Evolutionary conservation across 1,139 yeast genomes (phyloP).

Genomic region (Nakaseomyces uthaithaninus): DNA sequence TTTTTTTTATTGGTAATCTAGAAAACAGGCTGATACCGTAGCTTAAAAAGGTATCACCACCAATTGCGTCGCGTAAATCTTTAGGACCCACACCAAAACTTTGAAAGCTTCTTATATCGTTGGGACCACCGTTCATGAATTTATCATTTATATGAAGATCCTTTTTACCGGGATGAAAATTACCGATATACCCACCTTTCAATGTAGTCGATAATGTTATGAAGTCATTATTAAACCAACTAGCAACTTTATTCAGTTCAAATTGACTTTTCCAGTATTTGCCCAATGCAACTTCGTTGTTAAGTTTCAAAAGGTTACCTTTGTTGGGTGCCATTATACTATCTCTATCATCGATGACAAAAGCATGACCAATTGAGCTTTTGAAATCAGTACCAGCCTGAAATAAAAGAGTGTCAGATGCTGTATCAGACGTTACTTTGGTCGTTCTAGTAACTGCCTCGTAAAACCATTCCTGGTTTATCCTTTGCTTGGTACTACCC

Average conservation of each 20-base stretch:
- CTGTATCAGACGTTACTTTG: slow-evolving; percentile 33
- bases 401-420: slow-evolving; percentile 31
- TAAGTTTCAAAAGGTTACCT: slow-evolving; percentile 49
- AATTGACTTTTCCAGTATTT: slow-evolving; percentile 31
- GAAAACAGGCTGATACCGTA: slow-evolving; percentile 65
- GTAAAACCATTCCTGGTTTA: slow-evolving; percentile 51
- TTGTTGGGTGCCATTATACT: slow-evolving; percentile 45
- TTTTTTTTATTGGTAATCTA: slow-evolving; percentile 49
- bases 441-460: slow-evolving; percentile 63
- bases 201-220: slow-evolving; percentile 38
- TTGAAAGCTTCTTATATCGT: slow-evolving; percentile 31
- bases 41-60: slow-evolving; percentile 71
- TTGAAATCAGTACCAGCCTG: slow-evolving; percentile 57
- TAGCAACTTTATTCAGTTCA: slow-evolving; percentile 42
- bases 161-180: slow-evolving; percentile 28
- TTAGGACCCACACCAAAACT: slow-evolving; percentile 81
- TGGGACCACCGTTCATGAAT: slow-evolving; percentile 48
- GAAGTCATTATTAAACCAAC: slow-evolving; percentile 24
- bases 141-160: slow-evolving; percentile 37
- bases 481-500: not conserved
- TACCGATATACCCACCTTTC: slow-evolving; percentile 46
- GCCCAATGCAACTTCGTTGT: slow-evolving; percentile 43
- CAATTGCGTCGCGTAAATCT: slow-evolving; percentile 46
- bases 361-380: slow-evolving; percentile 45
- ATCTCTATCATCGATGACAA: slow-evolving; percentile 51